phyloP scores from a whole-genome alignment of 176 grass and related monocot species.

The Coix lacrymajobi region DNA sequence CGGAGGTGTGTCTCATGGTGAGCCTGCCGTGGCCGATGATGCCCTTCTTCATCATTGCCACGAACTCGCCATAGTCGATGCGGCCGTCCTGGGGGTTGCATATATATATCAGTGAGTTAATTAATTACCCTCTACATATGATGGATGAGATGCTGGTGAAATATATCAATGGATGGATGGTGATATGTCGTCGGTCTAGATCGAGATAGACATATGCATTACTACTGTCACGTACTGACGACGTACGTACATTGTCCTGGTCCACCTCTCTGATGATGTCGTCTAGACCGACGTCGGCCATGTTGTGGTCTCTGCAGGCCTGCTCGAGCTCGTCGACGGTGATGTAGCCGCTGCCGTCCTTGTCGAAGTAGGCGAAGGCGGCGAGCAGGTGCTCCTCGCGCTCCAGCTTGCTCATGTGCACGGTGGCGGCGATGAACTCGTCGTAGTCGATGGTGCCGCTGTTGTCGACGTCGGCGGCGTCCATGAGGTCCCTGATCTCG shows the following conservation, averaged over 20 bases:
- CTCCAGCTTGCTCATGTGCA: conserved; percentile 76
- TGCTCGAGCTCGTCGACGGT: conserved; percentile 80
- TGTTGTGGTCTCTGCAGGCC: conserved; percentile 74
- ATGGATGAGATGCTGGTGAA: too few species aligned
- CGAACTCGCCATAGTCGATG: conserved; percentile 73
- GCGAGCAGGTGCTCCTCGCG: conserved; percentile 64
- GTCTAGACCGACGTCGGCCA: conserved; percentile 54
- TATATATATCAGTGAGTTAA: neutral
- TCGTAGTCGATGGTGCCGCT: conserved; percentile 69
- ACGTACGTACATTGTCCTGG: conserved; percentile 79
- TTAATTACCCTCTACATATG: neutral
- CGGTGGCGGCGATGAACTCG: conserved; percentile 69
- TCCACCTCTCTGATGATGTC: conserved; percentile 75
- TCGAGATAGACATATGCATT: too few species aligned
- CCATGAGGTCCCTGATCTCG: conserved; percentile 60
- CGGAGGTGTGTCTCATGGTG: conserved; percentile 44
- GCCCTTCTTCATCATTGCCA: conserved; percentile 80
- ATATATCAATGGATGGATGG: too few species aligned
- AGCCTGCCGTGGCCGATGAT: conserved; percentile 45
- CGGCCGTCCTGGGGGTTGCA: conserved; percentile 66
- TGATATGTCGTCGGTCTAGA: too few species aligned
- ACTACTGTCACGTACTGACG: too few species aligned
- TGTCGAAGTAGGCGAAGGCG: conserved; percentile 80
- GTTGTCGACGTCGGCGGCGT: conserved; percentile 59
- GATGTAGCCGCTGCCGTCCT: conserved; percentile 77